A percentile compares a stretch with the other conserved stretches of the same genome.
phyloP scores from a whole-genome alignment of 257 asterid species.

The Buddleja alternifolia region DNA sequence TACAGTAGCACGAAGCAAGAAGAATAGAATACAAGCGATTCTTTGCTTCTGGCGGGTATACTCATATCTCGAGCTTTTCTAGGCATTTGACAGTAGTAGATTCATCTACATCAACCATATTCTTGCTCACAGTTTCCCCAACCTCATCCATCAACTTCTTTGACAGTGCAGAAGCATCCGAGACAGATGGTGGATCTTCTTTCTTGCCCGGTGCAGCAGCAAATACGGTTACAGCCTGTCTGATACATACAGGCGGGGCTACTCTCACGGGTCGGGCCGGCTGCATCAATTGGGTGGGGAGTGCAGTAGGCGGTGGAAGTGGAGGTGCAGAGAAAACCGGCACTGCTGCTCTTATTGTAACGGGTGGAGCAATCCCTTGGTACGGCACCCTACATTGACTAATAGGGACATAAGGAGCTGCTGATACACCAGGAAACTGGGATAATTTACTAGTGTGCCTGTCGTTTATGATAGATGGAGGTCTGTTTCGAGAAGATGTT shows the following conservation, averaged over 20 bases:
- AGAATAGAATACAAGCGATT: no score
- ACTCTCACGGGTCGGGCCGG: conserved; percentile 39
- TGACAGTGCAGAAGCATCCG: conserved; percentile 22
- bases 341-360: conserved; percentile 59
- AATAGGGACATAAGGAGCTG: conserved; percentile 46
- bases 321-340: conserved; percentile 84
- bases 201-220: conserved; percentile 46
- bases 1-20: conserved; percentile 15
- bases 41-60: background rate
- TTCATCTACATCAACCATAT: conserved; percentile 47
- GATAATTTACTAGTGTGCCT: conserved; percentile 28
- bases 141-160: conserved; percentile 30
- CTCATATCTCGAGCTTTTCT: conserved; percentile 76
- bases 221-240: conserved; percentile 65
- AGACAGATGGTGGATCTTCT: conserved; percentile 25
- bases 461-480: conserved; percentile 34
- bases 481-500: conserved; percentile 38
- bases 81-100: conserved; percentile 66
- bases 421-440: conserved; percentile 36
- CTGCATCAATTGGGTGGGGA: conserved; percentile 38
- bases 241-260: conserved; percentile 57
- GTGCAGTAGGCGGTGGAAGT: conserved; percentile 41
- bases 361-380: conserved; percentile 70
- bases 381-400: conserved; percentile 49
- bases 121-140: conserved; percentile 32